phyloP scores from a whole-genome alignment of 805 yeast genomes.

The Candida yuanshanica region DNA sequence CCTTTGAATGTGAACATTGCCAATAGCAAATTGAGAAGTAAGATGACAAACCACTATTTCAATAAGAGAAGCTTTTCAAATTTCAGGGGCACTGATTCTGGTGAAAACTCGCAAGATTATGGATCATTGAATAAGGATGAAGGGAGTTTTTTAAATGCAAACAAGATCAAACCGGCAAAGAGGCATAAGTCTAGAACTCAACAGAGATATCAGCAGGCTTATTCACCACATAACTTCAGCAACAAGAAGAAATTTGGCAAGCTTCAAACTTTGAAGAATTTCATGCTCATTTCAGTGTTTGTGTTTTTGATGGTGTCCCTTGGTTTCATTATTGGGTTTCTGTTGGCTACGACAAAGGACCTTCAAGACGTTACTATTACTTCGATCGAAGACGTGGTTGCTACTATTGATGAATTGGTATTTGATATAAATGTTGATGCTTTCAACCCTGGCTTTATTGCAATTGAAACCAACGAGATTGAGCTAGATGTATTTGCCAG shows the following conservation, averaged over 20 bases:
- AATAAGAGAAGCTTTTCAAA: conserved; percentile 25
- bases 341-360: conserved; percentile 83
- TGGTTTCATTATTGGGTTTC: conserved; percentile 79
- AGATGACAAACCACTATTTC: conserved; percentile 12
- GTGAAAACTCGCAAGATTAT: conserved; percentile 8
- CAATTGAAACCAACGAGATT: conserved; percentile 54
- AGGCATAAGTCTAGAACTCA: conserved; percentile 20
- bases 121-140: conserved; percentile 9
- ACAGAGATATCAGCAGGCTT: conserved; percentile 20
- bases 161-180: conserved; percentile 3
- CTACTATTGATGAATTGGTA: conserved; percentile 78
- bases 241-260: conserved; percentile 23
- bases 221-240: conserved; percentile 46
- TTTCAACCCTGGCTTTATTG: conserved; percentile 80
- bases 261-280: conserved; percentile 29
- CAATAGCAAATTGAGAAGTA: conserved; percentile 17
- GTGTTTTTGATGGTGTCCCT: conserved; percentile 48
- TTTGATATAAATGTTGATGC: conserved; percentile 77
- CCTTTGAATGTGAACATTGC: conserved; percentile 21
- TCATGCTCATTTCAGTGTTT: conserved; percentile 29
- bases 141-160: conserved; percentile 2
- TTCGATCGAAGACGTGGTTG: conserved; percentile 63
- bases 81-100: conserved; percentile 15
- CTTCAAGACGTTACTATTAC: conserved; percentile 58
- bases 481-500: conserved; percentile 85